Evolutionary conservation across 169 alveolate genomes (phyloP), one percentile per base, ranked within the genome.

Genomic region (Babesia bovis): DNA sequence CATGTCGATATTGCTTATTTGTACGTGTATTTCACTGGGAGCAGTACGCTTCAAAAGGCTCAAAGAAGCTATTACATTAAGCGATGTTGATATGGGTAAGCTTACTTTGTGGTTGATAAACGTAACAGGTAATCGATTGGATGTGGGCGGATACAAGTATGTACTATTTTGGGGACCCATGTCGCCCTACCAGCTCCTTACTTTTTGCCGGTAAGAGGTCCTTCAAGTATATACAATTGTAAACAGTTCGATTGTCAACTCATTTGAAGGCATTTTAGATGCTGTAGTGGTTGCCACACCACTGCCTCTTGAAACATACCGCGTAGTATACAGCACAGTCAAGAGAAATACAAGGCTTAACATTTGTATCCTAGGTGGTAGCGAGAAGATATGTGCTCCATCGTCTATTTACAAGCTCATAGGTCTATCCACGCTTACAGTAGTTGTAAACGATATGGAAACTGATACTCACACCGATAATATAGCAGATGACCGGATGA

Each of bases 41-140:
- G 90, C 87, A 2, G 89, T 86, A 15, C 93, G 85, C 45, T 84
- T 84, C 63, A 88, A 88, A 66, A 58, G 93, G 50, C 73, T 88
- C 42, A 88, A 84, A 50, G 89, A 73, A 41, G 88, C 88, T 23
- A 74, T 76, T 71, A 55, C 78, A 51, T 58, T 76, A 38, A 82
- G 82, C 0, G 68, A 71, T 50, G 51, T 85, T 13, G 52, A 67
- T 49, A 84, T 83, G 86, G 91, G 93, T 23, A 38, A 38, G 7
- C 45, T 38, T 19, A 4, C 25, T 3, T 19, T 23, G 19, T 6
- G 28, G 19, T 3, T 21, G 6, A 21, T 19, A 15, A 12, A 23
- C 28, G 30, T 21, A 50, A 28, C 56, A 78, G 82, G 66, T 36
- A 59, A 58, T 21, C 53, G 58, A 28, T 83, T 83, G 0, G 83